phyloP scores from a whole-genome alignment of 768 basidiomycete genomes.

The Grammothele lineata region DNA sequence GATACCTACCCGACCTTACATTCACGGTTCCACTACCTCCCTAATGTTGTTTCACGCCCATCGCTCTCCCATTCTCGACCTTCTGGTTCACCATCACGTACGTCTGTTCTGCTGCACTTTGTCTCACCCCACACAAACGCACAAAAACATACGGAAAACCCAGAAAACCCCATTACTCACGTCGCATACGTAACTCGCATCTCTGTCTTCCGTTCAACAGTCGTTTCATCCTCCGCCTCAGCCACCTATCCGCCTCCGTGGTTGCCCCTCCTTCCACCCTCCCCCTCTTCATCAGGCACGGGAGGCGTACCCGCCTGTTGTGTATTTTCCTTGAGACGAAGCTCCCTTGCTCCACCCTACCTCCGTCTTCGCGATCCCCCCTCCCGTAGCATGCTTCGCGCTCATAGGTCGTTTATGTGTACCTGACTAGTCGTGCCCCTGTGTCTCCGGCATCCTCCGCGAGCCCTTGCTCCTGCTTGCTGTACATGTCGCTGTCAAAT shows the following conservation, averaged over 20 bases:
- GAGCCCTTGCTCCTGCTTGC: slow-evolving; percentile 9
- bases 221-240: slow-evolving; percentile 20
- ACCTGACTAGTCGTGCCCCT: too few relatives aligned
- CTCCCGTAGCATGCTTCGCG: slow-evolving; percentile 18
- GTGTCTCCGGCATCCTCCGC: too few relatives aligned
- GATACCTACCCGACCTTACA: slow-evolving; percentile 27
- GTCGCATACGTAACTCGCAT: slow-evolving; percentile 20
- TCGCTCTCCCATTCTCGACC: slow-evolving; percentile 21
- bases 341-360: slow-evolving; percentile 11
- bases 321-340: slow-evolving; percentile 13
- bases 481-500: slow-evolving; percentile 11
- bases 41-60: slow-evolving; percentile 30
- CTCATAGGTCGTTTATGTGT: slow-evolving; percentile 20
- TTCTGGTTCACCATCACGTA: slow-evolving; percentile 29
- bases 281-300: too few relatives aligned
- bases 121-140: slow-evolving; percentile 36
- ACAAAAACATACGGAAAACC: slow-evolving; percentile 47
- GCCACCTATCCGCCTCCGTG: slow-evolving; percentile 6
- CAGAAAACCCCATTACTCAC: slow-evolving; percentile 32
- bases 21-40: slow-evolving; percentile 35
- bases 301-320: too few relatives aligned
- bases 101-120: slow-evolving; percentile 34
- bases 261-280: too few relatives aligned
- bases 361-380: not conserved
- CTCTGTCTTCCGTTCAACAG: slow-evolving; percentile 22